Percentiles rank a stretch among this genome's conserved stretches.
Conservation (phyloP, 1,284 basidiomycete genomes). For the Tylopilus orsonianus region DNA sequence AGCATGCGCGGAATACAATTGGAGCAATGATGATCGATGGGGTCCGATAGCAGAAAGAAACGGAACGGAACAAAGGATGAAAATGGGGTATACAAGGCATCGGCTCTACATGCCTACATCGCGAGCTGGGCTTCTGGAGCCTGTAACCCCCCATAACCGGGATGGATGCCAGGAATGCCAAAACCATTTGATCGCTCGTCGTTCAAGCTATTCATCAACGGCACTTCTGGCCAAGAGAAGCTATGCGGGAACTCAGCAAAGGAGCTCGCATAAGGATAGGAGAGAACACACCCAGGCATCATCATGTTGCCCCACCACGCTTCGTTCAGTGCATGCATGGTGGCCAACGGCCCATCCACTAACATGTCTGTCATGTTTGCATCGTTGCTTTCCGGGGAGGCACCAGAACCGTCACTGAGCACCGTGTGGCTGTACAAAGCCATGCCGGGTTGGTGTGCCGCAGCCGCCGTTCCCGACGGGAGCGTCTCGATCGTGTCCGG, state of each 20-base stretch:
- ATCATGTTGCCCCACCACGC: slow-evolving; percentile 75
- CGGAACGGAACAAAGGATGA: not conserved
- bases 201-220: slow-evolving; percentile 24
- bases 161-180: slow-evolving; percentile 25
- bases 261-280: too few species aligned
- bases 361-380: slow-evolving; percentile 41
- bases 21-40: not conserved
- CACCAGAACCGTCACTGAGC: not conserved
- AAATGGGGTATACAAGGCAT: too few species aligned
- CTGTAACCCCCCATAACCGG: slow-evolving; percentile 23
- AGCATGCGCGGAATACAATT: not conserved
- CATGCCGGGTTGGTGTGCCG: slow-evolving; percentile 44
- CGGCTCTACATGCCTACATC: slow-evolving; percentile 11
- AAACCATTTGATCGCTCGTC: slow-evolving; percentile 12
- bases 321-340: slow-evolving; percentile 71
- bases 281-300: slow-evolving; percentile 66
- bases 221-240: slow-evolving; percentile 35
- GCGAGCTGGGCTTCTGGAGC: slow-evolving; percentile 25
- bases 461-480: slow-evolving; percentile 15
- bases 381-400: slow-evolving; percentile 30
- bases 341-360: slow-evolving; percentile 61
- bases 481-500: not conserved
- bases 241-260: slow-evolving; percentile 6
- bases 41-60: not conserved
- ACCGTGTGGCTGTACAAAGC: slow-evolving; percentile 34